These are phyloP conservation scores for Suhomyces xylopsoci DNA, from an alignment of 805 yeast genomes.

Conservation along the genomic window DNA sequence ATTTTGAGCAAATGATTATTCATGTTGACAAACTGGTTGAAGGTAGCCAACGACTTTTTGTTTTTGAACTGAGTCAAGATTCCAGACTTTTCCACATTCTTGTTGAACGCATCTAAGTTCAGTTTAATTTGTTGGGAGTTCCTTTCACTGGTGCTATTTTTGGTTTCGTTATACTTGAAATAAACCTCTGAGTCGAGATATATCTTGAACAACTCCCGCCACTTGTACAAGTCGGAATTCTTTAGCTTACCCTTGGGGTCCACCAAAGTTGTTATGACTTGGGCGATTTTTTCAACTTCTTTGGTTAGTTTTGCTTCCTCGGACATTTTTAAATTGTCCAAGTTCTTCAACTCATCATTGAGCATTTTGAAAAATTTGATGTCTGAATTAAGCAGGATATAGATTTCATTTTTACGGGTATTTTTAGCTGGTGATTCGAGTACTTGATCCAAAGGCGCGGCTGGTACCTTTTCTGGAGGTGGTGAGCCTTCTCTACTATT, in stretches of 20 bases:
- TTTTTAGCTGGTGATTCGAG: background rate
- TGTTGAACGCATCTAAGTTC: constrained; percentile 41
- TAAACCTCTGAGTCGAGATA: constrained; percentile 68
- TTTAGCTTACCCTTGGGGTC: constrained; percentile 29
- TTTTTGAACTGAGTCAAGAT: constrained; percentile 43
- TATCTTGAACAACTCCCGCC: constrained; percentile 66
- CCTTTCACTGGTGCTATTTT: constrained; percentile 41
- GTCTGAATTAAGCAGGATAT: constrained; percentile 52
- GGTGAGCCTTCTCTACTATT: constrained; percentile 8
- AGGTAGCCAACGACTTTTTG: constrained; percentile 44
- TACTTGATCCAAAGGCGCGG: constrained; percentile 1
- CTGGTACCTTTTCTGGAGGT: background rate
- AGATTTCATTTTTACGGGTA: constrained; percentile 29
- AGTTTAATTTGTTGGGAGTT: constrained; percentile 44
- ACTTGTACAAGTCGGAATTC: constrained; percentile 55
- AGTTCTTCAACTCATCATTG: constrained; percentile 48
- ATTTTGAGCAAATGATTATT: constrained; percentile 56
- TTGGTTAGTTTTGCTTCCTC: constrained; percentile 43
- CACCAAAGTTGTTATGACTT: constrained; percentile 35
- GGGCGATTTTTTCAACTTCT: constrained; percentile 43
- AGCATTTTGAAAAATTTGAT: constrained; percentile 57
- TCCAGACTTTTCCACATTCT: constrained; percentile 35
- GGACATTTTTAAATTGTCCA: constrained; percentile 41
- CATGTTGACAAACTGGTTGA: constrained; percentile 48
- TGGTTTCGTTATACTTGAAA: constrained; percentile 48